Evolutionary conservation across 2,329 filamentous ascomycete species (phyloP).

Genomic region (Alternaria sp.): DNA sequence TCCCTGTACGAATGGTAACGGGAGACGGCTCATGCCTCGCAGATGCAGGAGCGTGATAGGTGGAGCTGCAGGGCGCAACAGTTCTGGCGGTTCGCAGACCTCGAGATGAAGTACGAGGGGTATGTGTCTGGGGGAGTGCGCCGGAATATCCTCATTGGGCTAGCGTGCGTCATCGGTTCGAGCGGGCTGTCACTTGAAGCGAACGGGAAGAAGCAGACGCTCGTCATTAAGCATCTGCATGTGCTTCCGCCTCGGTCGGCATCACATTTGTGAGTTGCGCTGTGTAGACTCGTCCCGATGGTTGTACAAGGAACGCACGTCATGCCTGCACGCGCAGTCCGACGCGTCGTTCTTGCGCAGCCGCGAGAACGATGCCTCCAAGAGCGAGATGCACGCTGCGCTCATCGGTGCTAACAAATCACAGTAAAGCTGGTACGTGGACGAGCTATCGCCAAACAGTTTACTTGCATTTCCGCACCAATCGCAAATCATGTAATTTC

Average conservation of each 20-base stretch:
- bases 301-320: constrained; percentile 20
- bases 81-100: constrained; percentile 19
- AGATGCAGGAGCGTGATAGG: constrained; percentile 22
- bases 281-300: constrained; percentile 15
- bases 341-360: constrained; percentile 4
- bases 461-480: background rate
- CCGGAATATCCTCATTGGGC: constrained; percentile 27
- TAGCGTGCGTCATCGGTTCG: constrained; percentile 17
- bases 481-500: background rate
- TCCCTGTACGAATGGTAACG: constrained; percentile 8
- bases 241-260: constrained; percentile 23
- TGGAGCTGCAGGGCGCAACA: constrained; percentile 25
- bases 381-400: background rate
- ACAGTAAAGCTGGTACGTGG: background rate
- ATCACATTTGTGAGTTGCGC: constrained; percentile 12
- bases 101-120: constrained; percentile 21
- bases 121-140: constrained; percentile 23
- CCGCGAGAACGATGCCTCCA: background rate
- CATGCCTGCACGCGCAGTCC: constrained; percentile 17
- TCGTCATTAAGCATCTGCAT: constrained; percentile 34
- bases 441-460: background rate
- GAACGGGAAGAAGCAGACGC: constrained; percentile 29
- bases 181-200: constrained; percentile 19
- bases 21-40: constrained; percentile 4
- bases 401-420: constrained; percentile 6